Evolutionary conservation across 768 basidiomycete species (phyloP).

Genomic region (Leccinum fibrillosum): DNA sequence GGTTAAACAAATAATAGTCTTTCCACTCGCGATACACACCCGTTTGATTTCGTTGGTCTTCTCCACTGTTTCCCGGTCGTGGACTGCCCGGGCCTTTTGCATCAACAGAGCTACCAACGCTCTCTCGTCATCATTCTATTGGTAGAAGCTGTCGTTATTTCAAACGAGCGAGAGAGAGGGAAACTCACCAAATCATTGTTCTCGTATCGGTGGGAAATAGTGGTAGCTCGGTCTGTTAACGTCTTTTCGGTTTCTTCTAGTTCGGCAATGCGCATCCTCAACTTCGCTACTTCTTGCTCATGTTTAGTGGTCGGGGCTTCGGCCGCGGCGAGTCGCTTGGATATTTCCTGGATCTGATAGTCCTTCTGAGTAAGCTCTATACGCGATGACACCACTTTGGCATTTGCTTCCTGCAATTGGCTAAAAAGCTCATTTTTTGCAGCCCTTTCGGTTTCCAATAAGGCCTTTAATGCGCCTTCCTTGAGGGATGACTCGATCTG

Average conservation of each 20-base stretch:
- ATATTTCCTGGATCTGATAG: conserved; percentile 18
- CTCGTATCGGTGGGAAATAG: conserved; percentile 40
- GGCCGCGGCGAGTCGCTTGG: conserved; percentile 19
- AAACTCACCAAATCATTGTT: conserved; percentile 44
- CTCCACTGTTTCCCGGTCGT: conserved; percentile 51
- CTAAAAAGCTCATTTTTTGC: conserved; percentile 18
- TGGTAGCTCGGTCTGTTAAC: conserved; percentile 26
- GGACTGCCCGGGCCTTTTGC: conserved; percentile 41
- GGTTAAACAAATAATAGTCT: conserved; percentile 6
- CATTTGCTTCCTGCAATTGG: conserved; percentile 19
- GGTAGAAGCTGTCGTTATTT: conserved; percentile 12
- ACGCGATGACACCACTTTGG: conserved; percentile 19
- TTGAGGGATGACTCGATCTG: conserved; percentile 24
- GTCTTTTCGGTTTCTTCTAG: conserved; percentile 29
- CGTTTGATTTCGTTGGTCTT: conserved; percentile 57
- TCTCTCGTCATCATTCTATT: conserved; percentile 49
- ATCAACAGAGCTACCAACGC: conserved; percentile 46
- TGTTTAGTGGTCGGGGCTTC: conserved; percentile 24
- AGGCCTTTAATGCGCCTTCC: conserved; percentile 22
- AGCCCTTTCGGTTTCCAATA: conserved; percentile 23
- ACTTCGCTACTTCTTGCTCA: conserved; percentile 25
- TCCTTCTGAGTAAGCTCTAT: conserved; percentile 22
- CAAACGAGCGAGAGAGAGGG: conserved; percentile 1
- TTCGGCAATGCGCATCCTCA: conserved; percentile 23
- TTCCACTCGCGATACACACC: conserved; percentile 31